phyloP scores from a whole-genome alignment of 495 filamentous ascomycete genomes.

The Hypoxylon fragiforme region DNA sequence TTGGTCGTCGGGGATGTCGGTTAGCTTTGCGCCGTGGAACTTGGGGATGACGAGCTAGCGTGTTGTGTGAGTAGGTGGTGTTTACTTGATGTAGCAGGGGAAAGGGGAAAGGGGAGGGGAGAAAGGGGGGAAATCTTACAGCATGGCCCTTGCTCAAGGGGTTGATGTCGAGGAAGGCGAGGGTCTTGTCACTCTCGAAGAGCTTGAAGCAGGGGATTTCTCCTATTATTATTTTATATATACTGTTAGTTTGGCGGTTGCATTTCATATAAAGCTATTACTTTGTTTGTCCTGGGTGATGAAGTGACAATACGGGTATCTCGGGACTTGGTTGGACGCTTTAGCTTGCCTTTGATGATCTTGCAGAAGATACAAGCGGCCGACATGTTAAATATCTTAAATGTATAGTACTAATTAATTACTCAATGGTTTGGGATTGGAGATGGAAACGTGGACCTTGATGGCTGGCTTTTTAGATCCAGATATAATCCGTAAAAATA shows the following conservation, averaged over 20 bases:
- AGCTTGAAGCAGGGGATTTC: slow-evolving; percentile 96
- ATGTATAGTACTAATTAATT: no score
- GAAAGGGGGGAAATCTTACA: slow-evolving; percentile 47
- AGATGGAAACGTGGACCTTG: slow-evolving; percentile 23
- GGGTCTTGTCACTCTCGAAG: slow-evolving; percentile 87
- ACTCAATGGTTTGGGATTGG: background rate
- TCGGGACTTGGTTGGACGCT: no score
- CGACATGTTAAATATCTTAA: no score
- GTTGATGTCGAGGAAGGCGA: slow-evolving; percentile 96
- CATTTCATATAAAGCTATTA: slow-evolving; percentile 3
- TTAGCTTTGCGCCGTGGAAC: slow-evolving; percentile 88
- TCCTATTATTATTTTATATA: slow-evolving; percentile 64
- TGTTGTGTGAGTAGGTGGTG: background rate
- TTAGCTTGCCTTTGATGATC: slow-evolving; percentile 89
- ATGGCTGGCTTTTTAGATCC: slow-evolving; percentile 12
- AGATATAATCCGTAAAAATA: no score
- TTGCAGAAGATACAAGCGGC: slow-evolving; percentile 95
- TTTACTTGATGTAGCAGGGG: background rate
- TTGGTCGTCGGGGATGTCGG: slow-evolving; percentile 90
- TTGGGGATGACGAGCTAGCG: slow-evolving; percentile 98
- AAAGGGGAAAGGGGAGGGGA: background rate
- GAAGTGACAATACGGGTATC: no score
- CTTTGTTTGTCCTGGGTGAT: no score
- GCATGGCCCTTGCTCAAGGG: slow-evolving; percentile 84
- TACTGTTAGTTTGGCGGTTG: slow-evolving; percentile 17